These are phyloP conservation scores for Komagataella pseudopastoris DNA, from an alignment of 805 yeast genomes.

Conservation along the genomic window DNA sequence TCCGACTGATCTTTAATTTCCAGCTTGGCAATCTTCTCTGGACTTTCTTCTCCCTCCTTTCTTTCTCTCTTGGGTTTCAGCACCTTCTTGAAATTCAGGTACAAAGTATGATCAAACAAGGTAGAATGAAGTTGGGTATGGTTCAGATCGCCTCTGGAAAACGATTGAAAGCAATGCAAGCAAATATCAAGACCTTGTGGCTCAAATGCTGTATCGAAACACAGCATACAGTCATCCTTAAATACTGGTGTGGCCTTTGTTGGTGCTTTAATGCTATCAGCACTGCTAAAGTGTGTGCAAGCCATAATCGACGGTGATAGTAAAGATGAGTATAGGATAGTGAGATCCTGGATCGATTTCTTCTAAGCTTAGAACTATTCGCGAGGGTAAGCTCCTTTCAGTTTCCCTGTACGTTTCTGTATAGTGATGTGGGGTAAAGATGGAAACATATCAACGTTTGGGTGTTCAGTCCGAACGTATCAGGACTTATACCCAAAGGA, in stretches of 20 bases:
- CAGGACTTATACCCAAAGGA: no score
- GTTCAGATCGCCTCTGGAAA: constrained; percentile 30
- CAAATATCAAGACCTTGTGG: constrained; percentile 61
- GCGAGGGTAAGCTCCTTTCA: no score
- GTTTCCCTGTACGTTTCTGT: no score
- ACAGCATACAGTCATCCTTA: constrained; percentile 85
- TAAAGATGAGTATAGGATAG: no score
- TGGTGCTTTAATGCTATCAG: background rate
- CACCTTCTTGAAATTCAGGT: constrained; percentile 42
- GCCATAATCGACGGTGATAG: background rate
- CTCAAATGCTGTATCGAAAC: constrained; percentile 56
- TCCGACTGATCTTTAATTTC: constrained; percentile 55
- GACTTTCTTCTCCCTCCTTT: constrained; percentile 15
- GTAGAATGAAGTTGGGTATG: constrained; percentile 47
- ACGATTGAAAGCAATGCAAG: constrained; percentile 58
- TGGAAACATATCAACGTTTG: background rate
- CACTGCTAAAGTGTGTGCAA: background rate
- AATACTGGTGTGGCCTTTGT: constrained; percentile 26
- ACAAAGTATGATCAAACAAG: constrained; percentile 38
- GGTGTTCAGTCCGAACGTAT: no score
- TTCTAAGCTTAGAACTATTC: no score
- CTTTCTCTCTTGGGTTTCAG: constrained; percentile 25
- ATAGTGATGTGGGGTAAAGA: background rate
- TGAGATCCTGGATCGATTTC: no score
- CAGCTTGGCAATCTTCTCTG: constrained; percentile 42